Evolutionary conservation across 2,329 filamentous ascomycete species (phyloP).

Genomic region (Penicillium sp.): DNA sequence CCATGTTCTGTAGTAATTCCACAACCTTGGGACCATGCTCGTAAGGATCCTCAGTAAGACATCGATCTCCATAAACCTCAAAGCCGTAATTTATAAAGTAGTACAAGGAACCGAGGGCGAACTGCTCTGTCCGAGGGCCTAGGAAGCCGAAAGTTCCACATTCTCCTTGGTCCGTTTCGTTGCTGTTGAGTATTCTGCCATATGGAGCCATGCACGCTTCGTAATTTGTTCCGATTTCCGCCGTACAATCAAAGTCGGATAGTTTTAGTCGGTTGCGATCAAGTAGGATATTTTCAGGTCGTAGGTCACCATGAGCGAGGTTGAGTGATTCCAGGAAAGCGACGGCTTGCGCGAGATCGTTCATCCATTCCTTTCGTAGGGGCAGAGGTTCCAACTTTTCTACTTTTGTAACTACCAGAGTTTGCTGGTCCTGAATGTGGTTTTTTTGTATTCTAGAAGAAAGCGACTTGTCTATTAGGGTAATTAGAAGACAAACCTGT

Average conservation of each 20-base stretch:
- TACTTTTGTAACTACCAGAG: conserved; percentile 23
- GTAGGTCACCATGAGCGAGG: conserved; percentile 30
- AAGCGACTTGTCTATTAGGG: background rate
- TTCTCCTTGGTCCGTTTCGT: conserved; percentile 13
- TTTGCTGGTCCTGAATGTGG: conserved; percentile 21
- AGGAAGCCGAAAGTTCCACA: too few relatives aligned
- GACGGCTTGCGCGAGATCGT: conserved; percentile 9
- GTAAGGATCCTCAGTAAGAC: too few relatives aligned
- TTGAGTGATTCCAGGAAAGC: too few relatives aligned
- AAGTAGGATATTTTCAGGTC: conserved; percentile 31
- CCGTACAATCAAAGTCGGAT: conserved; percentile 29
- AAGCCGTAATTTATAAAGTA: too few relatives aligned
- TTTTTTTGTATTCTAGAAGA: conserved; percentile 20
- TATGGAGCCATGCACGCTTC: conserved; percentile 26
- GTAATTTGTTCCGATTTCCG: conserved; percentile 22
- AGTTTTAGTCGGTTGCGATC: conserved; percentile 28
- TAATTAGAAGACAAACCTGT: too few relatives aligned
- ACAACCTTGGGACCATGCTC: conserved; percentile 13
- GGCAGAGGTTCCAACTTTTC: conserved; percentile 25
- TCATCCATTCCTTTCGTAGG: conserved; percentile 31
- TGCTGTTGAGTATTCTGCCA: conserved; percentile 23
- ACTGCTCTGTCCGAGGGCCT: too few relatives aligned
- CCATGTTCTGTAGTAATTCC: conserved; percentile 23
- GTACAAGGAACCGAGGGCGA: too few relatives aligned
- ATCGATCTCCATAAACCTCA: too few relatives aligned